These are phyloP conservation scores for Papiliotrema flavescens DNA, from an alignment of 1,284 basidiomycete genomes.

Conservation along the genomic window DNA sequence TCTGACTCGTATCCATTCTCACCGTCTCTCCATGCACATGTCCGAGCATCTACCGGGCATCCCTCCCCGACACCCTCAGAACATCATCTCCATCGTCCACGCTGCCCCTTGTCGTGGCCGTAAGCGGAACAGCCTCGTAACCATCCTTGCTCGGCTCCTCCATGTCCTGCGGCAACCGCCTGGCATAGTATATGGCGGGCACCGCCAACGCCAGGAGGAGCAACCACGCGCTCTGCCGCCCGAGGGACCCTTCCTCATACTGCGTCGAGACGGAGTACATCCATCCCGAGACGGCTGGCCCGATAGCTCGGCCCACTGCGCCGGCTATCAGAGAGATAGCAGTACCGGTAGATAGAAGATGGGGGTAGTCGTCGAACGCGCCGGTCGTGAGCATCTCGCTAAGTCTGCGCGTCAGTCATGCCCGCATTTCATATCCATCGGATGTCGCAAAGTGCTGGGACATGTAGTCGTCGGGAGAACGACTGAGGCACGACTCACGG, in stretches of 20 bases:
- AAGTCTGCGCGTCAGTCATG: constrained; percentile 10
- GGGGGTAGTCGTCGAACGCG: constrained; percentile 21
- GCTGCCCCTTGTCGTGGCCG: not conserved
- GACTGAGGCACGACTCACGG: too few species aligned
- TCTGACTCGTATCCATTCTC: too few species aligned
- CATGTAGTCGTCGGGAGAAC: too few species aligned
- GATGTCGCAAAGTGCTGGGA: too few species aligned
- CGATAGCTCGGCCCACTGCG: constrained; percentile 15
- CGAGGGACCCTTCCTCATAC: constrained; percentile 9
- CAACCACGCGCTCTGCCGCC: constrained; percentile 24
- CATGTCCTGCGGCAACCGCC: constrained; percentile 7
- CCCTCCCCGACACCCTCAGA: not conserved
- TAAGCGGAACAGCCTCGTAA: constrained; percentile 16
- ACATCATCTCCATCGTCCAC: not conserved
- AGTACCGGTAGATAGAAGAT: constrained; percentile 21
- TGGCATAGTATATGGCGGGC: constrained; percentile 7
- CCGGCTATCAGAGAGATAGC: constrained; percentile 21
- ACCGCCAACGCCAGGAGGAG: constrained; percentile 8
- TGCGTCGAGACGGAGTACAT: constrained; percentile 24
- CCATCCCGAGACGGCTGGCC: constrained; percentile 22
- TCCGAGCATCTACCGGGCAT: too few species aligned
- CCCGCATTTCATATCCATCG: not conserved
- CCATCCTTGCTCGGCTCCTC: constrained; percentile 1
- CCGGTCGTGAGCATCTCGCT: constrained; percentile 14
- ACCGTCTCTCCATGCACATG: too few species aligned